A percentile compares a stretch with the other conserved stretches of the same genome.
phyloP scores from a whole-genome alignment of 805 yeast species.

The Candida krabiensis region DNA sequence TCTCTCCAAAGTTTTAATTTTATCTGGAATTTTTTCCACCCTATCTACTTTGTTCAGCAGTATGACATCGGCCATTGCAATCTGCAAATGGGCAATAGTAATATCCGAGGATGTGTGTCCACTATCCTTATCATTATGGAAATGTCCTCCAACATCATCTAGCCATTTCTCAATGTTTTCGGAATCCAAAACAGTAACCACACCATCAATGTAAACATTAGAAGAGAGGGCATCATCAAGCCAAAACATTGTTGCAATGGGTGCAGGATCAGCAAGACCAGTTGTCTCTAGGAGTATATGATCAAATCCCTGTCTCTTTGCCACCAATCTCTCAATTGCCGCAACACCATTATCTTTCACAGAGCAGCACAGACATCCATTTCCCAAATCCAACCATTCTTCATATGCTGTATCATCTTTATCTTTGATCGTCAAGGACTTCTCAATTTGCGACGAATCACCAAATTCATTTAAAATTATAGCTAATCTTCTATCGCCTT shows the following conservation, averaged over 20 bases:
- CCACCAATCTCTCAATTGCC: slow-evolving; percentile 87
- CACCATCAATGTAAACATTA: slow-evolving; percentile 86
- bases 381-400: slow-evolving; percentile 96
- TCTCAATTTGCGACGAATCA: slow-evolving; percentile 86
- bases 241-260: slow-evolving; percentile 98
- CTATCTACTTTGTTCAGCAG: slow-evolving; percentile 78
- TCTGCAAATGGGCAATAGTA: slow-evolving; percentile 85
- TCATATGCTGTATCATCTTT: slow-evolving; percentile 58
- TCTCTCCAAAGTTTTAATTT: slow-evolving; percentile 26
- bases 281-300: slow-evolving; percentile 92
- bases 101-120: slow-evolving; percentile 37
- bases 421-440: slow-evolving; percentile 68
- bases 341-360: slow-evolving; percentile 93
- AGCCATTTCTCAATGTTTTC: slow-evolving; percentile 64
- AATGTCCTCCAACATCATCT: slow-evolving; percentile 71
- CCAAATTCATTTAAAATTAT: slow-evolving; percentile 92
- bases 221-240: slow-evolving; percentile 85
- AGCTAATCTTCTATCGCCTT: slow-evolving; percentile 75
- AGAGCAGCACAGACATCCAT: slow-evolving; percentile 96
- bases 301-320: slow-evolving; percentile 68
- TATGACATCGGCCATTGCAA: slow-evolving; percentile 85
- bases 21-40: slow-evolving; percentile 27
- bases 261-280: slow-evolving; percentile 97
- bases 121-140: slow-evolving; percentile 46
- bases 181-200: slow-evolving; percentile 82